These are phyloP conservation scores for Aspergillus mulundensis DNA, from an alignment of 495 filamentous ascomycete genomes.

Conservation along the genomic window DNA sequence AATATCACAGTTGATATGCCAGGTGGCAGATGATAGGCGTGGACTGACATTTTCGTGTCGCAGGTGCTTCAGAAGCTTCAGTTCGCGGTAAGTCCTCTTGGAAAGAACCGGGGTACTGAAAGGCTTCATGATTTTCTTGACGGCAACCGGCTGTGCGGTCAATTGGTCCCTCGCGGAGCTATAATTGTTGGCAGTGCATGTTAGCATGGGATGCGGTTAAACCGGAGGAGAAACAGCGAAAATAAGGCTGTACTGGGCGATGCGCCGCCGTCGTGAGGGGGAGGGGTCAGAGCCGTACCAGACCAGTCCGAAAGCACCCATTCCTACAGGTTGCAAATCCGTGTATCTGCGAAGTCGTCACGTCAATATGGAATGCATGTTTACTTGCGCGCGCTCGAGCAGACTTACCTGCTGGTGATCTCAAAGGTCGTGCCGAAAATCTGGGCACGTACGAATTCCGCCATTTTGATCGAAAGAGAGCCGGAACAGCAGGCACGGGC, in stretches of 20 bases:
- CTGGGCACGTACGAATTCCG: conserved; percentile 98
- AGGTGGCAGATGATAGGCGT: not conserved
- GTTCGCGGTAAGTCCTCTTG: conserved; percentile 93
- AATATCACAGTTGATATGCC: conserved; percentile 5
- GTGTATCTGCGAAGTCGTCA: conserved; percentile 68
- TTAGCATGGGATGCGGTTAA: conserved; percentile 1
- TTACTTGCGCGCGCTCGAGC: not conserved
- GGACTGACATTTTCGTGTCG: conserved; percentile 85
- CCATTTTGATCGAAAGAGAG: conserved; percentile 56
- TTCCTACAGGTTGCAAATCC: conserved; percentile 95
- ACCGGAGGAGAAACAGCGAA: not conserved
- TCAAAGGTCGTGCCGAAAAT: conserved; percentile 99
- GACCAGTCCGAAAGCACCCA: conserved; percentile 97
- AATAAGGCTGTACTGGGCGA: conserved; percentile 1
- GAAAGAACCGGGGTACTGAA: conserved; percentile 97
- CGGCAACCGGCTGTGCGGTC: conserved; percentile 88
- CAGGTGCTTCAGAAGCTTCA: conserved; percentile 95
- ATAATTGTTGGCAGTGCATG: conserved; percentile 3
- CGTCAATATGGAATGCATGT: not conserved
- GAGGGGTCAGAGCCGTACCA: conserved; percentile 60
- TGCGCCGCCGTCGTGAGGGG: conserved; percentile 7
- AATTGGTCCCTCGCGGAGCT: conserved; percentile 98
- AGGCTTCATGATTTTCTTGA: conserved; percentile 99
- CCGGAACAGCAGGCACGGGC: conserved; percentile 11
- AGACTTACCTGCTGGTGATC: conserved; percentile 89